Evolutionary conservation across 768 basidiomycete species (phyloP), one percentile per base, ranked within the genome.

Genomic region (Suillus cothurnatus): DNA sequence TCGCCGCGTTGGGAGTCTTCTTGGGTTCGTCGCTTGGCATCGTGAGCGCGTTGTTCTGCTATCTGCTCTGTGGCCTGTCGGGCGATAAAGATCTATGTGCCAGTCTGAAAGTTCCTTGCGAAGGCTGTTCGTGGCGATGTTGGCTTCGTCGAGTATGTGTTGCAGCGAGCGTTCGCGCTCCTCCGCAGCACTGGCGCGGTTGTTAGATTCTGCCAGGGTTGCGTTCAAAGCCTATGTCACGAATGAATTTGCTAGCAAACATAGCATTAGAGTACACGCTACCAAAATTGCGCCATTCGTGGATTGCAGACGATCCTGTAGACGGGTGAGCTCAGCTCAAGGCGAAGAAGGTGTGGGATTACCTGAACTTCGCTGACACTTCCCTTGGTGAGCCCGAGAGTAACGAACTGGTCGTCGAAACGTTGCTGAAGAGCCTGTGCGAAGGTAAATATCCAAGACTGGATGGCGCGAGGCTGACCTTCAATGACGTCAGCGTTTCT

Each of bases 361-460:
- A 82, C 84, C 74, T 85, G 86, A 15, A 85, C 67, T 69, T 88
- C 85, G 2, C 81, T 84, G 23, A 81, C 73, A 6, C 83, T 78
- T 65, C 89, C 87, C 68, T 85, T 86, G 8, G 84, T 81, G 28
- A 88, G 73, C 31, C 81, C 79, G 56, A 88, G 73, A 2, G 85
- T 84, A 7, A 84, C 75, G 1, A 80, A 72, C 67, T 88, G 87
- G 19, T 86, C 82, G 15, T 90, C 88, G 61, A 84, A 85, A 31
- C 87, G 82, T 62, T 90, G 86, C 70, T 89, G 84, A 19, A 88
- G 76, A 45, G 80, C 73, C 82, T 86, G 65, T n/a, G 53, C 41
- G 32, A 61, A 31, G 26, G 39, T 59, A 31, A 41, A 21, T 14
- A 59, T 21, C 17, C 28, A 26, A 8, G 39, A 28, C 26, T 7